phyloP scores from a whole-genome alignment of 1,139 yeast species.

The Lodderomyces beijingensis region DNA sequence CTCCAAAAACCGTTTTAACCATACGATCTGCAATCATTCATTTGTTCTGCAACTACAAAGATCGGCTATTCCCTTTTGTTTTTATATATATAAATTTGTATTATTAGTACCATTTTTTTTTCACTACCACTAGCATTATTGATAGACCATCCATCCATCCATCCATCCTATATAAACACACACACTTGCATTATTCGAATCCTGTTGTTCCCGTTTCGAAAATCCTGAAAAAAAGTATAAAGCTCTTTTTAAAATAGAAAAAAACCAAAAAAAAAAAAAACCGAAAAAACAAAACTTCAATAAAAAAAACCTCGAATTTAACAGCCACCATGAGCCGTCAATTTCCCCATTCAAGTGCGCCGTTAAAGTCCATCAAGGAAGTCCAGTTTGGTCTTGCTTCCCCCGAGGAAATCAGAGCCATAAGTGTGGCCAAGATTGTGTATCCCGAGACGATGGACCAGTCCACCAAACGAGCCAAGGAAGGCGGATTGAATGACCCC shows the following conservation, averaged over 20 bases:
- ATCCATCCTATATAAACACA: no score
- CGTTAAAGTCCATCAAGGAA: slow-evolving; percentile 92
- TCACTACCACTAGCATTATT: no score
- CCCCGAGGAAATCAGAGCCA: slow-evolving; percentile 96
- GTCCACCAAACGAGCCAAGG: slow-evolving; percentile 88
- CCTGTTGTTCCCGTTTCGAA: no score
- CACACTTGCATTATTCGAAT: no score
- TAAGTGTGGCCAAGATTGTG: slow-evolving; percentile 94
- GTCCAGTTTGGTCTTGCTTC: slow-evolving; percentile 97
- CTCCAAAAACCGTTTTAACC: no score
- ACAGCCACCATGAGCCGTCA: slow-evolving; percentile 47
- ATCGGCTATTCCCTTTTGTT: no score
- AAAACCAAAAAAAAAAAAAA: slow-evolving; percentile 4
- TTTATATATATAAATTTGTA: no score
- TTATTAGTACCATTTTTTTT: no score
- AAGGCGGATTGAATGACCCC: slow-evolving; percentile 96
- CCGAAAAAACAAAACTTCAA: slow-evolving; percentile 3
- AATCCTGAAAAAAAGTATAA: neutral
- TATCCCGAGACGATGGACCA: slow-evolving; percentile 99
- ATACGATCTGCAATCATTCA: no score
- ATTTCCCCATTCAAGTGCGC: slow-evolving; percentile 96
- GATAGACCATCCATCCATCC: no score
- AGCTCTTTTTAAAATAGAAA: neutral
- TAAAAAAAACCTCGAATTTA: neutral
- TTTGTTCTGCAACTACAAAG: no score